Percentiles rank a stretch among this genome's conserved stretches.
These are phyloP conservation scores for Moesziomyces antarcticus DNA, from an alignment of 1,284 basidiomycete genomes.

Conservation along the genomic window DNA sequence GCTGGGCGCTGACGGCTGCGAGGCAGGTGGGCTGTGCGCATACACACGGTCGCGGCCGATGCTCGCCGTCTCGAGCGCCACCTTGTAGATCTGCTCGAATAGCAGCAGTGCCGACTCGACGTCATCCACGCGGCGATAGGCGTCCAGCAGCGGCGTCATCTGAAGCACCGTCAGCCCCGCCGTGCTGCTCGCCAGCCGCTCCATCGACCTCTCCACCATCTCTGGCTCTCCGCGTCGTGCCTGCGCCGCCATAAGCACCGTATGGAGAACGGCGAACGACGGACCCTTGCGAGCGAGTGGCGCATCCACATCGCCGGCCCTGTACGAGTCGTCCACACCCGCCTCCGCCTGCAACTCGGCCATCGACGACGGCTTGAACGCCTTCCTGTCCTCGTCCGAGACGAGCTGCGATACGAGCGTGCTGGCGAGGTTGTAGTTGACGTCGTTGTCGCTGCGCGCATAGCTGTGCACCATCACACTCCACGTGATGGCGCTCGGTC, in stretches of 20 bases:
- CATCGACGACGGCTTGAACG: slow-evolving; percentile 16
- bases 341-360: neutral
- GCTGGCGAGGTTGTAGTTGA: slow-evolving; percentile 47
- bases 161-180: slow-evolving; percentile 74
- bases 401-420: slow-evolving; percentile 49
- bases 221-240: slow-evolving; percentile 71
- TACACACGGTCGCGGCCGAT: slow-evolving; percentile 43
- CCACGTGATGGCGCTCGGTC: slow-evolving; percentile 80
- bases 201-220: slow-evolving; percentile 75
- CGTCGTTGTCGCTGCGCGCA: slow-evolving; percentile 47
- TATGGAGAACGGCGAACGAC: slow-evolving; percentile 70
- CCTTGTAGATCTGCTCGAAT: slow-evolving; percentile 78
- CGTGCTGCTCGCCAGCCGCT: slow-evolving; percentile 72
- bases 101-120: slow-evolving; percentile 74
- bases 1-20: neutral
- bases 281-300: slow-evolving; percentile 17
- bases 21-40: slow-evolving; percentile 17
- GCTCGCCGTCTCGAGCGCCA: slow-evolving; percentile 68
- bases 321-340: slow-evolving; percentile 3
- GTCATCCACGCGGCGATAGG: slow-evolving; percentile 76
- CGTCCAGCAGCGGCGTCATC: slow-evolving; percentile 79
- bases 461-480: slow-evolving; percentile 72
- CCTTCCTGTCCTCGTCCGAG: slow-evolving; percentile 22
- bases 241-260: slow-evolving; percentile 76
- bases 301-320: neutral